phyloP scores from a whole-genome alignment of 208 protist species.

The Naegleria lovaniensis region DNA sequence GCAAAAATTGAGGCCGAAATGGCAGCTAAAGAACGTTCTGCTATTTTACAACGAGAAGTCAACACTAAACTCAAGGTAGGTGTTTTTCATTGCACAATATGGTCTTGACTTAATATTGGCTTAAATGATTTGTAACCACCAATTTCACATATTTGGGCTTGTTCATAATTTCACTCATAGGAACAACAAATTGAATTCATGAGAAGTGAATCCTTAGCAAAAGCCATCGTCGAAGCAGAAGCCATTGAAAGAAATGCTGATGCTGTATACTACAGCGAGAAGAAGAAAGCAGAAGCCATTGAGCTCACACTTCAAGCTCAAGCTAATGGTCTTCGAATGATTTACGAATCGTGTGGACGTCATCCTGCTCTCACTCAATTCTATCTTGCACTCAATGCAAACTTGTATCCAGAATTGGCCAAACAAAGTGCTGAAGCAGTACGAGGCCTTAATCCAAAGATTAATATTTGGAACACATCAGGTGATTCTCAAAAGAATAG shows the following conservation, averaged over 20 bases:
- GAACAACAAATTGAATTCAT: background rate
- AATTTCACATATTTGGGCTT: too few species aligned
- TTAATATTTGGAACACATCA: constrained; percentile 19
- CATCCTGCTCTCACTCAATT: background rate
- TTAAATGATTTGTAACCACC: too few species aligned
- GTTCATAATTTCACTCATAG: too few species aligned
- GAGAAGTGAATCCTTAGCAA: background rate
- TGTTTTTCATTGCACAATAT: too few species aligned
- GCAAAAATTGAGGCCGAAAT: background rate
- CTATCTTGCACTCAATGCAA: background rate
- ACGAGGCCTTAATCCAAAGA: constrained; percentile 7
- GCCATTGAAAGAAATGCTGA: background rate
- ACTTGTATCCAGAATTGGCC: constrained; percentile 5
- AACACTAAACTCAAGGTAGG: background rate
- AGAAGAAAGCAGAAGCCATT: constrained; percentile 9
- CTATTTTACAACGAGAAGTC: background rate
- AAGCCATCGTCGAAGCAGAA: background rate
- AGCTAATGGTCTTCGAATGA: background rate
- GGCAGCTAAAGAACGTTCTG: too few species aligned
- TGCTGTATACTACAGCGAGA: background rate
- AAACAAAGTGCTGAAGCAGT: background rate
- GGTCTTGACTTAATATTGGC: too few species aligned
- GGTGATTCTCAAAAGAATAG: background rate
- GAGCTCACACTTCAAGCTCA: background rate
- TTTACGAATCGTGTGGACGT: background rate